Conservation (phyloP, 2,329 filamentous ascomycete genomes). For the Cadophora gregata region DNA sequence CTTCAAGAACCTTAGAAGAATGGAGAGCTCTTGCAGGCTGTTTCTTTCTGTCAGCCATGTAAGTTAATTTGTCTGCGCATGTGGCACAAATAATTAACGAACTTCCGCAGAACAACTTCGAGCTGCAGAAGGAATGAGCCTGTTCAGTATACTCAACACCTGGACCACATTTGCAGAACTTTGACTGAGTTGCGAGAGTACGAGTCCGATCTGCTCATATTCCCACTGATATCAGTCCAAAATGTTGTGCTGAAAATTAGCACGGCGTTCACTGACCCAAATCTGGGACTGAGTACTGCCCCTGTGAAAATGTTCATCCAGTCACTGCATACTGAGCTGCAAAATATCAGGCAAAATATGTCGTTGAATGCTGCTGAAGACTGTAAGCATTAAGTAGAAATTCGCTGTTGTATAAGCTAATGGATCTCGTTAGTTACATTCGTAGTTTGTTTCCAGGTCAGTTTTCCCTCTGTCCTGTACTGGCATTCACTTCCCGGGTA, state of each 20-base stretch:
- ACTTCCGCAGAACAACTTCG: slow-evolving; percentile 9
- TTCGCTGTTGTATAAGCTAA: not conserved
- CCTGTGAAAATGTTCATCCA: slow-evolving; percentile 22
- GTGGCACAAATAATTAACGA: not conserved
- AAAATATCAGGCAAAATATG: slow-evolving; percentile 15
- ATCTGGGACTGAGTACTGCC: slow-evolving; percentile 8
- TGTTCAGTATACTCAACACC: slow-evolving; percentile 18
- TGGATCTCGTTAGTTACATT: slow-evolving; percentile 7
- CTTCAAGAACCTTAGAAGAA: slow-evolving; percentile 32
- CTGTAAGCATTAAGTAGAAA: not conserved
- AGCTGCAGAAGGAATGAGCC: slow-evolving; percentile 22
- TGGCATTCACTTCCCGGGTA: not conserved
- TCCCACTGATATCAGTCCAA: slow-evolving; percentile 34
- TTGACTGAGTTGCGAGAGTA: slow-evolving; percentile 31
- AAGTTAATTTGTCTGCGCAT: not conserved
- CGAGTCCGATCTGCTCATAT: slow-evolving; percentile 37
- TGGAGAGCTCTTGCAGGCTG: slow-evolving; percentile 32
- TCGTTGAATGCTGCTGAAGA: not conserved
- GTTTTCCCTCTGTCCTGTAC: not conserved
- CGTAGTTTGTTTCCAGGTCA: slow-evolving; percentile 13
- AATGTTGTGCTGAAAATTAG: slow-evolving; percentile 30
- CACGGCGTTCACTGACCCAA: slow-evolving; percentile 21
- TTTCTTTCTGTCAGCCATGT: slow-evolving; percentile 27
- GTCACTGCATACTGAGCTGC: slow-evolving; percentile 19
- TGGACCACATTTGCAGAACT: slow-evolving; percentile 23